Conservation (phyloP, 345 rosid genomes). For the Carallia pectinifolia region DNA sequence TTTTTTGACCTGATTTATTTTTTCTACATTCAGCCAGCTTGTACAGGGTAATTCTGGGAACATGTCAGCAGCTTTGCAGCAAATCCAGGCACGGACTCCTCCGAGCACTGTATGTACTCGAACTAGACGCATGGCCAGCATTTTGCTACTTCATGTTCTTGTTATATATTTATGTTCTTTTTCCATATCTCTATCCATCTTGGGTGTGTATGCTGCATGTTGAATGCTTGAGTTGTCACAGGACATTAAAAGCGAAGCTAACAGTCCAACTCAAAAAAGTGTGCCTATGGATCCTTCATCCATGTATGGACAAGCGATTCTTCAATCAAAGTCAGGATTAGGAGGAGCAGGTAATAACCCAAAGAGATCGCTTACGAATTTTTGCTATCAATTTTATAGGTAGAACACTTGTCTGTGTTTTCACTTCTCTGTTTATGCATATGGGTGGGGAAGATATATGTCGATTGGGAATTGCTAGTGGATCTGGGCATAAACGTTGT, state of each 20-base stretch:
- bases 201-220: constrained; percentile 15
- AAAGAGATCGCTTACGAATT: constrained; percentile 8
- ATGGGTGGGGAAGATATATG: background rate
- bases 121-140: background rate
- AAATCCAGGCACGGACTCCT: constrained; percentile 42
- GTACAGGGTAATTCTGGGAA: constrained; percentile 54
- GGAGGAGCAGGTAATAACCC: constrained; percentile 43
- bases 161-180: background rate
- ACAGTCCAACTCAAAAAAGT: constrained; percentile 44
- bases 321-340: constrained; percentile 55
- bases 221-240: constrained; percentile 27
- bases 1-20: constrained; percentile 6
- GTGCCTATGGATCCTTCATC: constrained; percentile 53
- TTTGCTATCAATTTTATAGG: background rate
- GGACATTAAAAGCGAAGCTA: constrained; percentile 56
- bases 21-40: constrained; percentile 46
- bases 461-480: background rate
- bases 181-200: background rate
- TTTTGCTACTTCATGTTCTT: background rate
- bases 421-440: background rate
- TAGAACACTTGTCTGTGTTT: background rate
- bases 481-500: background rate
- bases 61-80: constrained; percentile 50
- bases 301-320: constrained; percentile 54
- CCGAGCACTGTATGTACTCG: constrained; percentile 37